Base-by-base conservation (phyloP, 169 alveolate species). In the Babesia bovis region DNA sequence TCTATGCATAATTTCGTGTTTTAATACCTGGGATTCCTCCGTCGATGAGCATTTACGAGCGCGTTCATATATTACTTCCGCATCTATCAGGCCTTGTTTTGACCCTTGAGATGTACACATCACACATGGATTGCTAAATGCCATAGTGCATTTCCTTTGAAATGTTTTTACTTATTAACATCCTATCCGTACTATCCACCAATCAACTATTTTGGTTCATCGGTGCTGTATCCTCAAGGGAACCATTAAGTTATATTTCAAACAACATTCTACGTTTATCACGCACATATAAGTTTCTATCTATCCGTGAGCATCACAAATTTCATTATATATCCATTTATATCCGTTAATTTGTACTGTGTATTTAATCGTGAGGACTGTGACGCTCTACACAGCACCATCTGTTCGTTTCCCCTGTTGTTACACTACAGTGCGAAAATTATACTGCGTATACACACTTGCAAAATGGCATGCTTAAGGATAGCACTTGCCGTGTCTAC, bases 11-110 rank as follows among this genome's bases (percentile, higher is more conserved):
- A 57, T 0, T 4, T 25, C 15, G 50, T 19, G 28, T 19, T 42
- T 53, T n/a, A 78, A 47, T 1, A n/a, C 12, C 17, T 35, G 41
- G 6, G 45, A 41, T n/a, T 78, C 83, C n/a, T 21, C 58, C 0
- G 30, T 42, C 0, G 65, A 10, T 12, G 19, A 33, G 33, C 71
- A 47, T 2, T 5, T 15, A 21, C 55, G 56, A 9, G 77, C 66
- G 4, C 36, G 25, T 0, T 44, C 50, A 49, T 10, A 59, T 7
- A 78, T 44, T 12, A 57, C 69, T 59, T 78, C 76, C 23, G 82
- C 86, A 23, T 78, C 66, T 26, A 38, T 78, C 33, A 74, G 38
- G 69, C 56, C 41, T 4, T 17, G 42, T 33, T 25, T 28, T n/a
- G 26, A n/a, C 10, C 21, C 49, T 1, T 5, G 50, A 4, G 23